These are phyloP conservation scores for Tagetes erecta DNA, from an alignment of 129 eudicot species.

Conservation along the genomic window DNA sequence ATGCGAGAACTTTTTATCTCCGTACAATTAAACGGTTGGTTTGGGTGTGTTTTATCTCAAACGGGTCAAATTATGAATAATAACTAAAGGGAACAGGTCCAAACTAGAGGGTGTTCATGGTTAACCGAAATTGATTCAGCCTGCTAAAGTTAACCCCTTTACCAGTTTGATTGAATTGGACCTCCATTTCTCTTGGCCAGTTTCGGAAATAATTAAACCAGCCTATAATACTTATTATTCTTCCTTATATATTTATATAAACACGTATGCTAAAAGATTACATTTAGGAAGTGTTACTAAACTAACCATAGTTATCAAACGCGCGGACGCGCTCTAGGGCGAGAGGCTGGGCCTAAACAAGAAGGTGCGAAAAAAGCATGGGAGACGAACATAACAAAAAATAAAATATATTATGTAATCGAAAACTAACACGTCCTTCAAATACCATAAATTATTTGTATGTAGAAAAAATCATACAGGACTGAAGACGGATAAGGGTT, in stretches of 20 bases:
- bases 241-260: constrained; percentile 1
- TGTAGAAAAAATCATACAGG: too few relatives aligned
- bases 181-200: background rate
- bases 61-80: background rate
- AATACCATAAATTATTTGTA: too few relatives aligned
- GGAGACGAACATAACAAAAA: too few relatives aligned
- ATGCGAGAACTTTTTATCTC: background rate
- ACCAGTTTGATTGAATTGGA: background rate
- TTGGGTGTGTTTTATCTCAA: background rate
- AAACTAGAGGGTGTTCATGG: background rate
- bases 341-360: too few relatives aligned
- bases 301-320: too few relatives aligned
- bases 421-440: too few relatives aligned
- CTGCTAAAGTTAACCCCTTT: background rate
- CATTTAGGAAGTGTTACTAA: background rate
- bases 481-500: too few relatives aligned
- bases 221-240: background rate
- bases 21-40: background rate
- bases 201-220: background rate
- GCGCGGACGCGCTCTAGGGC: too few relatives aligned
- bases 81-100: background rate
- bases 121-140: background rate
- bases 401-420: too few relatives aligned
- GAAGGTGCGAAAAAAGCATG: too few relatives aligned
- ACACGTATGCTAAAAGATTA: background rate